Conservation (phyloP, 2,329 filamentous ascomycete genomes). For the Fusarium newnesense region DNA sequence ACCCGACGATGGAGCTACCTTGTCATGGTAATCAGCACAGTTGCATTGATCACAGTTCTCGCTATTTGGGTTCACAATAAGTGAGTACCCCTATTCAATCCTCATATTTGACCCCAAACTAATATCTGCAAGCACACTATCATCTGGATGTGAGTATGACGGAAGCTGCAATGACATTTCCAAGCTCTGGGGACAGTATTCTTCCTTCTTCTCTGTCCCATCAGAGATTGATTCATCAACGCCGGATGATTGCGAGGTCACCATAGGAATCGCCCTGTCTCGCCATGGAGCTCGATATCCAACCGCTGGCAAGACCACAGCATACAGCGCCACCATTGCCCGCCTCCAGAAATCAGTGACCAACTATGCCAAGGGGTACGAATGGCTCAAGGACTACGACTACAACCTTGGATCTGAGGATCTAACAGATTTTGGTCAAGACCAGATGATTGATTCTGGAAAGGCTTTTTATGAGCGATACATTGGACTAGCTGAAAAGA, state of each 20-base stretch:
- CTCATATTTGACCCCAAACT: not conserved
- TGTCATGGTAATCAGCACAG: slow-evolving; percentile 32
- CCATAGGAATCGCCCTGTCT: slow-evolving; percentile 83
- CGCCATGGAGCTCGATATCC: slow-evolving; percentile 88
- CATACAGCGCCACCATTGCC: slow-evolving; percentile 72
- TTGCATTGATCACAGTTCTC: slow-evolving; percentile 30
- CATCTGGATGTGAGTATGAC: slow-evolving; percentile 40
- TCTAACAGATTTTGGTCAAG: slow-evolving; percentile 73
- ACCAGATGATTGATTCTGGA: slow-evolving; percentile 79
- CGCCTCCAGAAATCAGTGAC: slow-evolving; percentile 69
- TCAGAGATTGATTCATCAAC: slow-evolving; percentile 70
- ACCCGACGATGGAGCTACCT: slow-evolving; percentile 37
- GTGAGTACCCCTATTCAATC: slow-evolving; percentile 3
- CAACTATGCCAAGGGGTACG: slow-evolving; percentile 70
- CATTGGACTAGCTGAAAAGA: slow-evolving; percentile 63
- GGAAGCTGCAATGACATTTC: slow-evolving; percentile 65
- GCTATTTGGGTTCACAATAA: slow-evolving; percentile 35
- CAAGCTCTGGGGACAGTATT: slow-evolving; percentile 86
- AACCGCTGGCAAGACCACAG: slow-evolving; percentile 71
- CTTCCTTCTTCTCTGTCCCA: slow-evolving; percentile 81
- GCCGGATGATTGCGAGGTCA: slow-evolving; percentile 76
- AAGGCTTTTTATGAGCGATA: slow-evolving; percentile 81
- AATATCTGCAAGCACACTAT: slow-evolving; percentile 12
- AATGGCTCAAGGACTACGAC: slow-evolving; percentile 76
- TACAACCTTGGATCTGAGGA: slow-evolving; percentile 78